A percentile compares a stretch with the other conserved stretches of the same genome.
phyloP scores from a whole-genome alignment of 192 early-diverging fungal species.

The Coemansia sp. region DNA sequence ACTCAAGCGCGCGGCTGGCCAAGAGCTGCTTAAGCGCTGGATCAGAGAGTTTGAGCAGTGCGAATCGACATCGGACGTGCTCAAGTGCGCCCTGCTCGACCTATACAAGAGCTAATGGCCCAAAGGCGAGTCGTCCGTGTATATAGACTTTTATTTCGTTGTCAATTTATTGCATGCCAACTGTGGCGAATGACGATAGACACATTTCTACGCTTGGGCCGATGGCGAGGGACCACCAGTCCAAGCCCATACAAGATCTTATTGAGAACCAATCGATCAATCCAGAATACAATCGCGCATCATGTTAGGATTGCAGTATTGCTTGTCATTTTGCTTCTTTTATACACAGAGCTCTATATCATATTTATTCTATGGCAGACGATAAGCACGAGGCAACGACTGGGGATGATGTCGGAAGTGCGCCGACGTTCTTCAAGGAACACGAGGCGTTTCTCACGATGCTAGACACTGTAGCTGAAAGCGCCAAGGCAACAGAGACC shows the following conservation, averaged over 20 bases:
- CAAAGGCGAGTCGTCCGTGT: neutral
- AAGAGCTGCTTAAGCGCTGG: conserved; percentile 52
- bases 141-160: neutral
- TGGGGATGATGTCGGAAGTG: conserved; percentile 26
- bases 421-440: conserved; percentile 47
- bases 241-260: neutral
- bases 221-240: neutral
- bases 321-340: neutral
- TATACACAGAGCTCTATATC: neutral
- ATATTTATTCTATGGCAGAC: neutral
- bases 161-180: neutral
- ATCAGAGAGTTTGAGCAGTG: conserved; percentile 51
- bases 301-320: neutral
- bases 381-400: conserved; percentile 7
- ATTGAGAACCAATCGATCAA: neutral
- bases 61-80: conserved; percentile 44
- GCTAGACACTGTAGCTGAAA: conserved; percentile 15
- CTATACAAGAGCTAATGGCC: conserved; percentile 39
- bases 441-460: conserved; percentile 26
- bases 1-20: conserved; percentile 35
- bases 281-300: neutral
- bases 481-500: conserved; percentile 9
- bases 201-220: neutral
- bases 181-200: neutral
- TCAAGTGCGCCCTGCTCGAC: conserved; percentile 49